Conservation (phyloP, 371 early-diverging fungal genomes). For the Zychaea mexicana region DNA sequence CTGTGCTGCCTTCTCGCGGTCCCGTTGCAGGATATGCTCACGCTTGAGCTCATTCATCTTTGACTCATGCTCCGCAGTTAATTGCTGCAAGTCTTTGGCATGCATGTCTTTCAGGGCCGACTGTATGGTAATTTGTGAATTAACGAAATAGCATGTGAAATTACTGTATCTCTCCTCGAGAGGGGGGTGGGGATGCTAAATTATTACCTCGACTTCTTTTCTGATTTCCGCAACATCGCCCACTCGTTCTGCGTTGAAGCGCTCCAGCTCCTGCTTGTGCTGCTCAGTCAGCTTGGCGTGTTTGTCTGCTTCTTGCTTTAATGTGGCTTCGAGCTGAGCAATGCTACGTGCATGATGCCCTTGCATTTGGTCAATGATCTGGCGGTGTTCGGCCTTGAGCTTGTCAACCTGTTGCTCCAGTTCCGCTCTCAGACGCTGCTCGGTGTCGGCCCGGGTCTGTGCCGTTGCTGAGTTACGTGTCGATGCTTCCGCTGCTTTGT, state of each 20-base stretch:
- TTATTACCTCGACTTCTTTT: conserved; percentile 35
- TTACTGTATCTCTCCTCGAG: conserved; percentile 13
- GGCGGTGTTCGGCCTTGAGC: conserved; percentile 25
- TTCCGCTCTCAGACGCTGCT: background rate
- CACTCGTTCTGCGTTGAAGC: conserved; percentile 17
- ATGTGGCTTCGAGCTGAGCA: conserved; percentile 25
- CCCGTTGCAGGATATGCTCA: conserved; percentile 9
- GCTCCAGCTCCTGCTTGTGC: conserved; percentile 11
- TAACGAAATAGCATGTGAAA: background rate
- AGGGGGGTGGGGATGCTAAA: too few species aligned
- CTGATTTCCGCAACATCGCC: conserved; percentile 29
- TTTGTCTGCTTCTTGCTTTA: conserved; percentile 18
- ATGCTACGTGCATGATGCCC: conserved; percentile 26
- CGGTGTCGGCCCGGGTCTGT: conserved; percentile 16
- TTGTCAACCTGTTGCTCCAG: conserved; percentile 24
- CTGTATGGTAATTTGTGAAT: conserved; percentile 5
- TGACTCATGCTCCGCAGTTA: conserved; percentile 14
- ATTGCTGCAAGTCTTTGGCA: conserved; percentile 15
- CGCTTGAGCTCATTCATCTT: conserved; percentile 25
- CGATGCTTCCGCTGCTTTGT: background rate
- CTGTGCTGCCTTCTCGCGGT: conserved; percentile 7
- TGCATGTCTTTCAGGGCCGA: conserved; percentile 24
- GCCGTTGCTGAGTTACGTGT: background rate
- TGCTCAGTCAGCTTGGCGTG: conserved; percentile 21
- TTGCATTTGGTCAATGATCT: conserved; percentile 36